phyloP scores from a whole-genome alignment of 2,329 filamentous ascomycete genomes.

The Pseudogymnoascus sp. region DNA sequence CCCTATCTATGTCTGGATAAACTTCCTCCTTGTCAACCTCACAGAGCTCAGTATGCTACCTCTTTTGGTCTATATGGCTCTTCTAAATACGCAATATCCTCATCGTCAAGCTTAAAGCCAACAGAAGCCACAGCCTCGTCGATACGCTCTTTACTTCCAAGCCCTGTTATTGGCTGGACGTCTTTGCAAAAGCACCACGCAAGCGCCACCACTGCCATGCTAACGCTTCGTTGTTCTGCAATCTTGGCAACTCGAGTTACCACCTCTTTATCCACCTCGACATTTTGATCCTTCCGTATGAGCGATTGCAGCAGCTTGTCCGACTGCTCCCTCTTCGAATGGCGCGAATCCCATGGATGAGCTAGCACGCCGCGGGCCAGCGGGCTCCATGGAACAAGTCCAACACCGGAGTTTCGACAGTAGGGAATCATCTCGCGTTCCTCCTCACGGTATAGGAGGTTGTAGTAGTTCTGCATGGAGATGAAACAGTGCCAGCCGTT shows the following conservation, averaged over 20 bases:
- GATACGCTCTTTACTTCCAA: constrained; percentile 41
- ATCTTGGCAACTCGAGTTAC: constrained; percentile 23
- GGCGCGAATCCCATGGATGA: constrained; percentile 15
- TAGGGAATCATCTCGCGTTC: constrained; percentile 32
- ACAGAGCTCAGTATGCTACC: not conserved
- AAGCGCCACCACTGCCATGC: constrained; percentile 49
- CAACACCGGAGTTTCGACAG: constrained; percentile 26
- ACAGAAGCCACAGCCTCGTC: constrained; percentile 40
- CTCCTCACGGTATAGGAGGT: constrained; percentile 43
- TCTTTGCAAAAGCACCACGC: constrained; percentile 43
- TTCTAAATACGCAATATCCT: constrained; percentile 44
- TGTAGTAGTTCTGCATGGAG: constrained; percentile 46
- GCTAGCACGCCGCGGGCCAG: constrained; percentile 27
- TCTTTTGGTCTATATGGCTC: constrained; percentile 41
- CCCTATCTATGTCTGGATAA: no score
- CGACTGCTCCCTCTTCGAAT: constrained; percentile 13
- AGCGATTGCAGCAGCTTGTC: constrained; percentile 1
- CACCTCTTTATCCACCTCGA: no score
- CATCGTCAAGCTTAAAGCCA: constrained; percentile 33
- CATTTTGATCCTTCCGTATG: no score
- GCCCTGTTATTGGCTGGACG: constrained; percentile 43
- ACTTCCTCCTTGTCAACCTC: no score
- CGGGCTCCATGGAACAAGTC: constrained; percentile 33
- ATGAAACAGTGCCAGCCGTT: constrained; percentile 45
- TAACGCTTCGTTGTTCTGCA: constrained; percentile 44